phyloP scores from a whole-genome alignment of 495 filamentous ascomycete genomes.

The Neurospora tetrasperma region DNA sequence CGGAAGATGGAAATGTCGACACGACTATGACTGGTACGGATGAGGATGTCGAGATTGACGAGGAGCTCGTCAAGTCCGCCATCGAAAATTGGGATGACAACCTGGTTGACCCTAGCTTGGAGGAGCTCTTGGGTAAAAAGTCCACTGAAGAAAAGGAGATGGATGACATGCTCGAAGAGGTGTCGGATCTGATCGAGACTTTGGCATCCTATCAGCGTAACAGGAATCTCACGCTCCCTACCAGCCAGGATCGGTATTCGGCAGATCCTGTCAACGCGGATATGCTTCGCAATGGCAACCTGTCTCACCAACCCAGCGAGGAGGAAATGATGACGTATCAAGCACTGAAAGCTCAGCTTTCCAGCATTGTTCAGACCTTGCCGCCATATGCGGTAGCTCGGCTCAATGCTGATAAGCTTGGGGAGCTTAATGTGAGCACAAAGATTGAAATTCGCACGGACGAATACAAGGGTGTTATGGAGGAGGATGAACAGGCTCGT shows the following conservation, averaged over 20 bases:
- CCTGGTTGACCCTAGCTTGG: constrained; percentile 39
- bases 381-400: constrained; percentile 83
- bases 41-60: constrained; percentile 27
- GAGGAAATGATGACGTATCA: constrained; percentile 68
- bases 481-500: constrained; percentile 60
- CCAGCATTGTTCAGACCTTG: constrained; percentile 59
- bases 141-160: constrained; percentile 49
- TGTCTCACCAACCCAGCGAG: constrained; percentile 40
- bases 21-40: constrained; percentile 22
- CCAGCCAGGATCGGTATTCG: constrained; percentile 37
- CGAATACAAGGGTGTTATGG: constrained; percentile 71
- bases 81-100: constrained; percentile 41
- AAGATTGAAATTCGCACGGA: constrained; percentile 62
- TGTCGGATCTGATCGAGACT: constrained; percentile 77
- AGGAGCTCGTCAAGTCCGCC: constrained; percentile 35
- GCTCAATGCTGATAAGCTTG: constrained; percentile 72
- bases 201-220: constrained; percentile 80
- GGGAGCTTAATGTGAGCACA: constrained; percentile 72
- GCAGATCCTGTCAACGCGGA: constrained; percentile 40
- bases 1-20: constrained; percentile 29
- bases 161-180: constrained; percentile 65
- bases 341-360: constrained; percentile 60
- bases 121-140: constrained; percentile 40
- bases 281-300: constrained; percentile 39
- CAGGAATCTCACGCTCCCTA: constrained; percentile 53